These are phyloP conservation scores for Vachellia collinsii DNA, from an alignment of 306 rosid genomes.

Conservation along the genomic window DNA sequence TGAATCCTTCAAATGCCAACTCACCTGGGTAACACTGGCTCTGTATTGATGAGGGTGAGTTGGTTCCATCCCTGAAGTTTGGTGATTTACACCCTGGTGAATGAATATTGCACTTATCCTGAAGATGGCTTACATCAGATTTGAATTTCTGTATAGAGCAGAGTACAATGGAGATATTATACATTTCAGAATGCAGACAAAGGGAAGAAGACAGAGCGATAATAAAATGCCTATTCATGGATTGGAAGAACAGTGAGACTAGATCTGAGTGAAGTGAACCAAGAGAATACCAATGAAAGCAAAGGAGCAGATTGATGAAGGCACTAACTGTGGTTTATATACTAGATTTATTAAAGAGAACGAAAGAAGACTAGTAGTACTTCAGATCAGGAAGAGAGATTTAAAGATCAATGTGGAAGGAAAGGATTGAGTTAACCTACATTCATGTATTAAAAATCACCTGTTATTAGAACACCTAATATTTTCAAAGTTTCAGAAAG, in stretches of 20 bases:
- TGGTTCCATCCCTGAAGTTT: not conserved
- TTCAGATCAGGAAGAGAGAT: not conserved
- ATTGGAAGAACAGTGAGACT: no score
- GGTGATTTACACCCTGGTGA: not conserved
- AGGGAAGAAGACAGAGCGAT: no score
- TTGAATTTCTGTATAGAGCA: conserved; percentile 30
- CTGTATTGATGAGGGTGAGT: not conserved
- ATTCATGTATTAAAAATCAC: conserved; percentile 15
- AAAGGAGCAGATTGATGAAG: not conserved
- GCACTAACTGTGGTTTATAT: not conserved
- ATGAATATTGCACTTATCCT: no score
- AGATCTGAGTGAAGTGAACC: no score
- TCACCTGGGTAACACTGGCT: conserved; percentile 23
- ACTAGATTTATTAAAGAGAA: not conserved
- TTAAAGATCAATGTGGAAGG: not conserved
- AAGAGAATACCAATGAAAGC: no score
- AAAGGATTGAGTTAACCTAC: not conserved
- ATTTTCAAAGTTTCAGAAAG: not conserved
- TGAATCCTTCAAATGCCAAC: not conserved
- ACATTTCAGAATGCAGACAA: no score
- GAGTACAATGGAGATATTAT: not conserved
- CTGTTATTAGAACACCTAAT: not conserved
- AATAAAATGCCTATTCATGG: no score
- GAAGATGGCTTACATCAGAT: not conserved
- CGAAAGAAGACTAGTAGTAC: not conserved